phyloP scores from a whole-genome alignment of 164 flowering plant genomes.

The Magnolia kwangsiensis region DNA sequence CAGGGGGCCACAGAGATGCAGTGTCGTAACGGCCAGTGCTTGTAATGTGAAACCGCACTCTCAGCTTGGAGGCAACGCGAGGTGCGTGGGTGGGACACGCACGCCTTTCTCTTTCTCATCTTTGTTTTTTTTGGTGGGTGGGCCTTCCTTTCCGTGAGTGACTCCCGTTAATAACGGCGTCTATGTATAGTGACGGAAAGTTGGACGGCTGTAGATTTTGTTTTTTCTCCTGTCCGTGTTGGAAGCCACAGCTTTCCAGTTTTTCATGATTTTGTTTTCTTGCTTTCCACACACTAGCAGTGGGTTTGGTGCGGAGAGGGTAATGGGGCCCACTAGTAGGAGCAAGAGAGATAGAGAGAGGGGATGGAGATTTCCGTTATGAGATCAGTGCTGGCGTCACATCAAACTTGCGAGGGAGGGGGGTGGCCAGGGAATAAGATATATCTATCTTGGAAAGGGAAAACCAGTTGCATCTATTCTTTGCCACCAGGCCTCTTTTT shows the following conservation, averaged over 20 bases:
- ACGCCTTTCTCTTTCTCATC: not conserved
- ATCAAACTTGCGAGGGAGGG: not conserved
- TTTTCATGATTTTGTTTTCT: no score
- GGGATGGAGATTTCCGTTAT: not conserved
- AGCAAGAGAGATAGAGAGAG: not conserved
- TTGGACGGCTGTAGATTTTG: no score
- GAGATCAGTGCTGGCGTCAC: constrained; percentile 4
- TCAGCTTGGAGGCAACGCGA: constrained; percentile 12
- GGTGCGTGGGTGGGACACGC: not conserved
- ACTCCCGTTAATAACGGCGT: no score
- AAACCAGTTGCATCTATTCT: not conserved
- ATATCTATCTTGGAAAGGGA: not conserved
- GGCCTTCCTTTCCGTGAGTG: no score
- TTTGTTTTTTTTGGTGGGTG: not conserved
- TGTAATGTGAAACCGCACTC: no score
- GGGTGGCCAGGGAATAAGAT: not conserved
- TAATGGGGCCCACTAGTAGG: not conserved
- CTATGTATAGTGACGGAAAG: no score
- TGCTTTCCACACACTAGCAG: not conserved
- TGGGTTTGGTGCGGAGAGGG: not conserved
- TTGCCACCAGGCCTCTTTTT: no score
- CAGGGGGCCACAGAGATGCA: no score
- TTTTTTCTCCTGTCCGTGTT: no score
- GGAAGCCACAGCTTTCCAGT: no score
- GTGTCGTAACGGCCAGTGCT: no score